These are phyloP conservation scores for Lentinula novae-zelandiae DNA, from an alignment of 1,284 basidiomycete genomes.

Conservation along the genomic window DNA sequence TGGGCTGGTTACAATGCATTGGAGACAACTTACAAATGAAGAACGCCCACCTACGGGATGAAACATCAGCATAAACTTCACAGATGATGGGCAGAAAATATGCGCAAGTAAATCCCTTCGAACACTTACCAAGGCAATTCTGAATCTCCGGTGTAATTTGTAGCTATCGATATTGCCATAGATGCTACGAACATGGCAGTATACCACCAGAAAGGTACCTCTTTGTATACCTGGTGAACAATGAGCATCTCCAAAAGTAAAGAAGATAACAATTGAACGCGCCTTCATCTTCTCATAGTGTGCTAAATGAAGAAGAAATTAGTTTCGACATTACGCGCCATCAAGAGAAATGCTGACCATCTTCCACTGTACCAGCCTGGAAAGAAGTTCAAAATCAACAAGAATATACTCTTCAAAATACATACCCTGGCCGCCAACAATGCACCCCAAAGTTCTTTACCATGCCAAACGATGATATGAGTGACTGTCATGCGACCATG, in stretches of 20 bases:
- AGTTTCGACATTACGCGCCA: neutral
- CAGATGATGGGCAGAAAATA: neutral
- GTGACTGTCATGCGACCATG: conserved; percentile 23
- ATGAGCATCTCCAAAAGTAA: neutral
- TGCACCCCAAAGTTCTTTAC: conserved; percentile 39
- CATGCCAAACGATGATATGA: conserved; percentile 49
- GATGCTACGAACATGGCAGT: conserved; percentile 38
- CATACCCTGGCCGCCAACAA: conserved; percentile 24
- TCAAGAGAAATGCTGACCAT: conserved; percentile 21
- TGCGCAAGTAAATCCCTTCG: too few species aligned
- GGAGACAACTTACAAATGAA: conserved; percentile 29
- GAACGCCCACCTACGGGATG: conserved; percentile 31
- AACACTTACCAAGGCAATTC: conserved; percentile 14
- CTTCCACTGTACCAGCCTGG: conserved; percentile 34
- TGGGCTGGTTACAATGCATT: neutral
- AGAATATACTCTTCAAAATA: neutral
- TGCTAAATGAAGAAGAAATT: conserved; percentile 14
- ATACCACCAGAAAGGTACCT: conserved; percentile 61
- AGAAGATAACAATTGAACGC: neutral
- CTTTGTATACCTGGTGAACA: conserved; percentile 39
- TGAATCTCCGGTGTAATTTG: conserved; percentile 42
- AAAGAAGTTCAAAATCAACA: neutral
- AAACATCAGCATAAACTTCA: neutral
- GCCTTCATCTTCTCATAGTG: conserved; percentile 57
- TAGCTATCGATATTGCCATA: conserved; percentile 45